A percentile compares a stretch with the other conserved stretches of the same genome.
These are phyloP conservation scores for Wickerhamomyces chambardii DNA, from an alignment of 805 yeast genomes.

Conservation along the genomic window DNA sequence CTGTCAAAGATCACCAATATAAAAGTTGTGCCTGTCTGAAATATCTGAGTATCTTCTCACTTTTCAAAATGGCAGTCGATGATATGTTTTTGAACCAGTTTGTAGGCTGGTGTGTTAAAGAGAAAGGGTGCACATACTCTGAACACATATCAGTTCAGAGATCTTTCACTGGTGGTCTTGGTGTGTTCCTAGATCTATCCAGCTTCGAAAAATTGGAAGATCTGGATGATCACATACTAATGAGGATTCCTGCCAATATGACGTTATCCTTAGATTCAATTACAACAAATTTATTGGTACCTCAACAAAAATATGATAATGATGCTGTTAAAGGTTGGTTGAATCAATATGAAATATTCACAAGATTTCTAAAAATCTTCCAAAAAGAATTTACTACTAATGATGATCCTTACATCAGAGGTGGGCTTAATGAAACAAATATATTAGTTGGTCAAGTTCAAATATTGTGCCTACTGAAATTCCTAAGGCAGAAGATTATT, in stretches of 20 bases:
- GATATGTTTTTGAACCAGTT: neutral
- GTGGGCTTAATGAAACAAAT: constrained; percentile 17
- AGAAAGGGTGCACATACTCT: neutral
- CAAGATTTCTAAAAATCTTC: constrained; percentile 12
- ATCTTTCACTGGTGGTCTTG: constrained; percentile 9
- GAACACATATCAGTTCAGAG: neutral
- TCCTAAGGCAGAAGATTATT: constrained; percentile 5
- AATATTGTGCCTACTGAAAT: constrained; percentile 10
- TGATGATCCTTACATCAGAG: constrained; percentile 13
- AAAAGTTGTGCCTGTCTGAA: too few species aligned
- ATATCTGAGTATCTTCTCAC: too few species aligned
- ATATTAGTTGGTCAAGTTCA: constrained; percentile 17
- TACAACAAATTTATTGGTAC: constrained; percentile 7
- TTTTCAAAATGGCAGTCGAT: neutral
- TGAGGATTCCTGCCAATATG: constrained; percentile 27
- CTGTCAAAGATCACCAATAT: too few species aligned
- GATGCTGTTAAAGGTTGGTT: constrained; percentile 2
- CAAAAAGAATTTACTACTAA: constrained; percentile 8
- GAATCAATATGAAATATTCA: constrained; percentile 9
- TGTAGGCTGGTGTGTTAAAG: neutral
- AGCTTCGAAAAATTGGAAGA: neutral
- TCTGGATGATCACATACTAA: constrained; percentile 18
- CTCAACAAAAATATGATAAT: constrained; percentile 10
- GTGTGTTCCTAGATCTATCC: constrained; percentile 10
- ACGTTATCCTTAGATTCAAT: constrained; percentile 24